Base-by-base conservation (phyloP, 1,139 yeast species). In the Kurtzmaniella quercitrusa region DNA sequence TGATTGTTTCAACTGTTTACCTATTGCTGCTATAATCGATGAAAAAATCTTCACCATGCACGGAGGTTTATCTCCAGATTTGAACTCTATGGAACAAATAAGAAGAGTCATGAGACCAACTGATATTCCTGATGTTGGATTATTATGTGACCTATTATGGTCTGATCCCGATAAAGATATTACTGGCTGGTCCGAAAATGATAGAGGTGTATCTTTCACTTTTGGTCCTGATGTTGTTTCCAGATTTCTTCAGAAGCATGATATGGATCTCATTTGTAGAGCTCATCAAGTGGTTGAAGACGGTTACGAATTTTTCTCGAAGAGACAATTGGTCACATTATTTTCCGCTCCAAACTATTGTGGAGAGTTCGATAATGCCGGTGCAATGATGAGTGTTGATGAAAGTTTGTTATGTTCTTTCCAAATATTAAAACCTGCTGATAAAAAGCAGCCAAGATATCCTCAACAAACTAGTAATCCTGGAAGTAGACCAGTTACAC, bases 211-310 rank as follows among this genome's bases (percentile, higher is more conserved):
- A 46, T 89, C 96, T 12, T 93, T 89, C 66, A 90, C 97, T 16
- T 93, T 93, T 70, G 98, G 98, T 14, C 97, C 97, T 11, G 98
- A 90, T 63, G 97, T 90, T 45, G 97, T 91, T 46, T 85, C 95
- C 49, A 77, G 97, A 64, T 91, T 91, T 64, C 72, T 91, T 63
- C 96, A 90, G 64, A 91, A 89, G 61, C 97, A 90, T 66, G 98
- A 90, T 63, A 86, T 93, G 91, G 98, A 93, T 66, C 80, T 93
- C 59, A 89, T 93, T 60, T 91, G 98, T 72, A 81, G 98, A 63
- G 98, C 98, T 40, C 98, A 93, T 73, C 97, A 91, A 72, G 98
- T 93, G 49, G 98, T 93, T 50, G 98, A 93, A 70, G 98, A 93
- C 66, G 98, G 98, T 51, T 93, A 93, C 67, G 98, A 93, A 71